These are phyloP conservation scores for Trichoderma sp. DNA, from an alignment of 2,329 filamentous ascomycete species.

Conservation along the genomic window DNA sequence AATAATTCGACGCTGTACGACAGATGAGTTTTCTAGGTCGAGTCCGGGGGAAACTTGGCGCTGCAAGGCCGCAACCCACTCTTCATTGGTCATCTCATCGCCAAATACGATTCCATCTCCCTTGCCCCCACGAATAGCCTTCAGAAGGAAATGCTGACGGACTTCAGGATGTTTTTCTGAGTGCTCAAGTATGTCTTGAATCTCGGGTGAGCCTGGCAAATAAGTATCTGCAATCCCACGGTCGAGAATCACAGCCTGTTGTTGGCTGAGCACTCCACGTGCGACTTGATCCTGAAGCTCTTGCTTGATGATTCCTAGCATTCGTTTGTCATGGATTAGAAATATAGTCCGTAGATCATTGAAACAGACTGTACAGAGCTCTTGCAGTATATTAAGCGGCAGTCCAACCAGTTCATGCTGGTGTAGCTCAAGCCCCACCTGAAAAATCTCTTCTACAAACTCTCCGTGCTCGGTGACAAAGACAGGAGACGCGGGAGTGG, in stretches of 20 bases:
- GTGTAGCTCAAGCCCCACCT: constrained; percentile 46
- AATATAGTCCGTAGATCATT: constrained; percentile 48
- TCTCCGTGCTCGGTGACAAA: constrained; percentile 35
- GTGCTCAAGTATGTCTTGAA: constrained; percentile 32
- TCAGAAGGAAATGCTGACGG: constrained; percentile 42
- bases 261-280: constrained; percentile 35
- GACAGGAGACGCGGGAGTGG: background rate
- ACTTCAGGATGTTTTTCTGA: constrained; percentile 27
- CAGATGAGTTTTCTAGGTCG: constrained; percentile 30
- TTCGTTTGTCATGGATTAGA: constrained; percentile 49
- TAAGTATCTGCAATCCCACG: constrained; percentile 42
- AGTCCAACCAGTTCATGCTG: constrained; percentile 44
- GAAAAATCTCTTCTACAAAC: constrained; percentile 41
- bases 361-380: constrained; percentile 45
- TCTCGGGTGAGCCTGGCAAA: constrained; percentile 38
- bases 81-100: constrained; percentile 38
- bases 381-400: constrained; percentile 39
- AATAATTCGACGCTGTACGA: constrained; percentile 40
- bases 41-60: constrained; percentile 27
- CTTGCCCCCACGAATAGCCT: constrained; percentile 46
- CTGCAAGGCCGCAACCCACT: constrained; percentile 38
- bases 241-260: constrained; percentile 37
- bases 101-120: constrained; percentile 48
- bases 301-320: constrained; percentile 46
- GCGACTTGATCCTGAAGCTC: constrained; percentile 39